Percentiles rank a stretch among this genome's conserved stretches.
These are phyloP conservation scores for Thielaviopsis ethacetica DNA, from an alignment of 2,329 filamentous ascomycete genomes.

Conservation along the genomic window DNA sequence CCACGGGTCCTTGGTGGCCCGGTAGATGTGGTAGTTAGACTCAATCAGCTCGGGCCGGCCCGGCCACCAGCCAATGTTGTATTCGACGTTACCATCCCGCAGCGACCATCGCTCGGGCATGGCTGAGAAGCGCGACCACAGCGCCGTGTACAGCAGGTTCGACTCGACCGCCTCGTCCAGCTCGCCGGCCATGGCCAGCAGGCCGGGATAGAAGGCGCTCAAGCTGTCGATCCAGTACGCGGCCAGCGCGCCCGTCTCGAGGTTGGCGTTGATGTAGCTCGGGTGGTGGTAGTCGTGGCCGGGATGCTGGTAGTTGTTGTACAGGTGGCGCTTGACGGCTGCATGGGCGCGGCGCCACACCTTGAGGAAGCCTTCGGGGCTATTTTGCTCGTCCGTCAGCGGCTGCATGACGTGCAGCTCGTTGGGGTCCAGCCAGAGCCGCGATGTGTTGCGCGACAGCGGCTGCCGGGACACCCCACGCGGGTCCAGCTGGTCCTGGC, in stretches of 20 bases:
- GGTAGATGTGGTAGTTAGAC: constrained; percentile 90
- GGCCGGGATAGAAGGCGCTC: constrained; percentile 84
- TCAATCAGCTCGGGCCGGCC: constrained; percentile 94
- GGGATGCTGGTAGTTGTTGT: constrained; percentile 36
- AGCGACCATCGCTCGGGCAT: constrained; percentile 91
- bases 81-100: constrained; percentile 66
- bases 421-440: constrained; percentile 46
- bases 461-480: constrained; percentile 20
- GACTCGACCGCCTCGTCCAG: constrained; percentile 81
- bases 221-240: constrained; percentile 94
- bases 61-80: constrained; percentile 84
- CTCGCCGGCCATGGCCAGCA: constrained; percentile 73
- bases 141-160: constrained; percentile 75
- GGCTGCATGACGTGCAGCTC: constrained; percentile 33
- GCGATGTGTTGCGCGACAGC: constrained; percentile 23
- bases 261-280: constrained; percentile 82
- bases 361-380: constrained; percentile 60
- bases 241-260: constrained; percentile 71
- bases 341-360: constrained; percentile 77
- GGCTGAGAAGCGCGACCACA: constrained; percentile 91
- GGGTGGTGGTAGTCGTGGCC: constrained; percentile 51
- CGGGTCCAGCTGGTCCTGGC: constrained; percentile 41
- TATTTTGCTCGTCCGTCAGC: constrained; percentile 48
- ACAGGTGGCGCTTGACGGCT: constrained; percentile 81
- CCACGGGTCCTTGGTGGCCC: constrained; percentile 86